Evolutionary conservation across 306 rosid genomes (phyloP), one percentile per base, ranked within the genome.

Genomic region (Spatholobus suberectus): DNA sequence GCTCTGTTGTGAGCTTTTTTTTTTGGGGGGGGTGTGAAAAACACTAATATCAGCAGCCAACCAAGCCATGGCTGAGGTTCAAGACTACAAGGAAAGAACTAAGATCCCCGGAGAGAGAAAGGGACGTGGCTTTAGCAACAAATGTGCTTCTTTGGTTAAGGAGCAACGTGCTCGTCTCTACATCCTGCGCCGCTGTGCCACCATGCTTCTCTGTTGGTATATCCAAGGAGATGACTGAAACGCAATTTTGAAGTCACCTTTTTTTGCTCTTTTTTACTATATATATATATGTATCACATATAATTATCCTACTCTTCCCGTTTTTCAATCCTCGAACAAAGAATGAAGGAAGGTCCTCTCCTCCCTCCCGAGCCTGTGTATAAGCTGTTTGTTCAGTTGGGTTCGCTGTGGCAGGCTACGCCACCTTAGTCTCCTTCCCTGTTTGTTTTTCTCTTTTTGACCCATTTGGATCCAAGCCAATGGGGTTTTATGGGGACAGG

Each of bases 201-300:
- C 97, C 85, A 93, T 93, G 97, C 98, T 95, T 43, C 97, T 93
- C 63, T 91, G 98, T 80, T 95, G 95, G 90, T 95, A 95, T 68
- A 91, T 95, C 61, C 92, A 95, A 41, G 97, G 95, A 88, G 98
- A 93, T 38, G 98, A 93, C 20, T 90, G 83, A 86, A 38, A 66
- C 32, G 29, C 7, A 3, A 24, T 34, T 75, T 27, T 43, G 1
- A 9, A 6, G 5, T 27, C 43, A 2, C 29, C 54, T 70, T 59
- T n/a, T 18, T 57, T 51, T 51, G 14, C 54, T 70, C 55, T 63
- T 67, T 37, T 37, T 6, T 37, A 37, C 41, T 1, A 37, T 37
- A 37, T 37, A 37, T 37, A 29, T 29, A 3, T 29, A n/a, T n/a
- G n/a, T n/a, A n/a, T n/a, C n/a, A n/a, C n/a, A n/a, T n/a, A n/a